phyloP scores from a whole-genome alignment of 192 early-diverging fungal genomes.

The Cetraspora pellucida region DNA sequence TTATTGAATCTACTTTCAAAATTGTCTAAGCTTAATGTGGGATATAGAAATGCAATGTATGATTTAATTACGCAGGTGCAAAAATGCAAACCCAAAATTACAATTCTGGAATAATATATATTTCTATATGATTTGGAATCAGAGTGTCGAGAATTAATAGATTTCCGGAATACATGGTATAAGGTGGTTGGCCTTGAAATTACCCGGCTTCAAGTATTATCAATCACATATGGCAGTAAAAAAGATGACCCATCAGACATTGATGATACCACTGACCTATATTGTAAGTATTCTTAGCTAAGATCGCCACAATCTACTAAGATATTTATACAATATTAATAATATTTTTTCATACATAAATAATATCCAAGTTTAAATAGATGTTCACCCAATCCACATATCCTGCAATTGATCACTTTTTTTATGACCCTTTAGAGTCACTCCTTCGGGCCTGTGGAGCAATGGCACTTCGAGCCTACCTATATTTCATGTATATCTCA shows the following conservation, averaged over 20 bases:
- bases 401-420: constrained; percentile 13
- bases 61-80: too few relatives aligned
- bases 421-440: too few relatives aligned
- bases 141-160: constrained; percentile 3
- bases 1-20: constrained; percentile 13
- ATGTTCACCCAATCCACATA: constrained; percentile 11
- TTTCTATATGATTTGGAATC: constrained; percentile 20
- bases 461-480: too few relatives aligned
- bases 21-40: not conserved
- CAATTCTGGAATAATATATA: constrained; percentile 23
- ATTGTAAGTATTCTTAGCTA: constrained; percentile 7
- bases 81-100: not conserved
- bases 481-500: not conserved
- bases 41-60: constrained; percentile 5
- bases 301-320: not conserved
- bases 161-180: constrained; percentile 27
- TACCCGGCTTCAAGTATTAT: not conserved
- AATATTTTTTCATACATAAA: constrained; percentile 29
- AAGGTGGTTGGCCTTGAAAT: constrained; percentile 18
- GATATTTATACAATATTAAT: constrained; percentile 22
- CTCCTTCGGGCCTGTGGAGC: too few relatives aligned
- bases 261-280: constrained; percentile 12
- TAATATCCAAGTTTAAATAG: constrained; percentile 24
- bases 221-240: constrained; percentile 4
- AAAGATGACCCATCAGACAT: constrained; percentile 6